Evolutionary conservation across 2,329 filamentous ascomycete genomes (phyloP).

Genomic region (Emergomyces africanus): DNA sequence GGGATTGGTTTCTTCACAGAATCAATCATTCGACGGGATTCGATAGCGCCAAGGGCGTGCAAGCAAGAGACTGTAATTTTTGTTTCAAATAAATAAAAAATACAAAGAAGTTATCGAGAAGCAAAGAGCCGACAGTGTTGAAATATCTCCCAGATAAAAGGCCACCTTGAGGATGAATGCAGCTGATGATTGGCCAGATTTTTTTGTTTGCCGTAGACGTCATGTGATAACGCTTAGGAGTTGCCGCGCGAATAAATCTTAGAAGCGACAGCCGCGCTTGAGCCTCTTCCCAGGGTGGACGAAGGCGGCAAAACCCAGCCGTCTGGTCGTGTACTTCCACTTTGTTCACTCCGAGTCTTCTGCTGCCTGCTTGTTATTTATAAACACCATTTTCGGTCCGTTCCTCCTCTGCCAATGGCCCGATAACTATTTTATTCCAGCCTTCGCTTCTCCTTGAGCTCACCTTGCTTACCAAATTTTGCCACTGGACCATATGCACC

Average conservation of each 20-base stretch:
- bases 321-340: background rate
- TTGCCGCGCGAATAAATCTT: too few species aligned
- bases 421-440: background rate
- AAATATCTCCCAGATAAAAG: background rate
- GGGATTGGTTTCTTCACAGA: background rate
- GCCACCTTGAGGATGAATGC: conserved; percentile 3
- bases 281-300: background rate
- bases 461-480: background rate
- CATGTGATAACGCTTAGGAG: background rate
- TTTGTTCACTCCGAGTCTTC: background rate
- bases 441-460: background rate
- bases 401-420: background rate
- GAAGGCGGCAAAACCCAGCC: background rate
- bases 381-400: background rate
- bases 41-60: background rate
- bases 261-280: background rate
- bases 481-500: background rate
- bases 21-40: background rate
- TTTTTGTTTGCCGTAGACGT: background rate
- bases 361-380: background rate
- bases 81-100: background rate
- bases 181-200: conserved; percentile 4
- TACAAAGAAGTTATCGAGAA: background rate
- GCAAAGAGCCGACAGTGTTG: background rate
- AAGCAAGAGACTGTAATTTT: background rate